Base-by-base conservation (phyloP, 2,329 filamentous ascomycete species). In the Fonsecaea monophora region DNA sequence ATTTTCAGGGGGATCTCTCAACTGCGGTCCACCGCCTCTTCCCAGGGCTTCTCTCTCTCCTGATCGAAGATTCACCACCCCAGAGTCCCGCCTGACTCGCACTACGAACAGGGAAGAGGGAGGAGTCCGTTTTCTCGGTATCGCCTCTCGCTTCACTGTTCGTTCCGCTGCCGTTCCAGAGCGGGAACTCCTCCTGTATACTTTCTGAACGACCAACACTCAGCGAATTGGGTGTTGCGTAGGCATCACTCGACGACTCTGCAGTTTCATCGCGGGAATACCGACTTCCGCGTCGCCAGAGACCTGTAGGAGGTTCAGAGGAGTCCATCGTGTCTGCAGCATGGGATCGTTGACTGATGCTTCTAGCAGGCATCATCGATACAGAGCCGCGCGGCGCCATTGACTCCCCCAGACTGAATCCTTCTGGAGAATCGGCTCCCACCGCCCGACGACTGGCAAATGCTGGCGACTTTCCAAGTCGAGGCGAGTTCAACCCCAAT, bases 401-500 rank as follows among this genome's bases (percentile, higher is more conserved):
- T 30, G 70, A 54, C 38, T 73, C 72, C 25, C 71, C 73, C 42
- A 73, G 50, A 55, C 38, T 67, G 38, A 73, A 70, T 4, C 71
- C 68, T 21, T 74, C 73, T 1, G 70, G 68, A 10, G 70, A 70
- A 55, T 71, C 69, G 5, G 67, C 60, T 10, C 69, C 72, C 12
- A 67, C 66, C 10, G 61, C 64, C 35, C 72, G 68, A 56, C 68
- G 67, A 53, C 64, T 68, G 48, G 73, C 64, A 59, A 72, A 70
- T 15, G 70, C 71, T n/a, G 72, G 68, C 4, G 69, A 72, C 42
- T 59, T 61, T 42, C 69, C 70, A 7, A 71, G 65, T 50, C 70
- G 64, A 21, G 71, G 71, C 25, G 71, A 73, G 53, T 72, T 73
- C 40, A 70, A 57, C 5, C 70, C 70, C 13, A 75, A 56, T 50